phyloP scores from a whole-genome alignment of 108 stramenopile species.

The Pseudonitzschia delicatissima region DNA sequence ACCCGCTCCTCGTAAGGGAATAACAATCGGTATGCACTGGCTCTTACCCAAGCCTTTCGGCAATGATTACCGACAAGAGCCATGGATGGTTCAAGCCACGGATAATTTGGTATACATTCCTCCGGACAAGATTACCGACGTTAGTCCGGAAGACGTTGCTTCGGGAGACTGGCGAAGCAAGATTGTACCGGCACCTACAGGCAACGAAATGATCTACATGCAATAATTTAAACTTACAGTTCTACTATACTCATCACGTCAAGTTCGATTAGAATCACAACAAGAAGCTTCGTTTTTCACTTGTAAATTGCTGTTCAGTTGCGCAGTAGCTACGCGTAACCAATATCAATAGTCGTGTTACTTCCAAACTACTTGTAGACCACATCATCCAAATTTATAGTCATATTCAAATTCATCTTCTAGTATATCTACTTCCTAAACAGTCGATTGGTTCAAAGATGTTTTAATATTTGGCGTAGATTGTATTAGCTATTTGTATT shows the following conservation, averaged over 20 bases:
- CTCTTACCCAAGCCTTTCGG: constrained; percentile 92
- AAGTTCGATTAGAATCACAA: too few relatives aligned
- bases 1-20: constrained; percentile 82
- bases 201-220: constrained; percentile 83
- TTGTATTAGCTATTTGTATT: too few relatives aligned
- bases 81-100: constrained; percentile 69
- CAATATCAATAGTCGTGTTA: too few relatives aligned
- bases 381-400: neutral
- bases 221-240: constrained; percentile 56
- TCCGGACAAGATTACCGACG: constrained; percentile 64
- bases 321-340: too few relatives aligned
- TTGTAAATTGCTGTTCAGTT: too few relatives aligned
- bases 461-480: too few relatives aligned
- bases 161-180: constrained; percentile 79
- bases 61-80: constrained; percentile 83
- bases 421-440: too few relatives aligned
- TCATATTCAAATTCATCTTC: neutral
- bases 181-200: constrained; percentile 73
- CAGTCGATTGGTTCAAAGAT: too few relatives aligned
- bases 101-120: constrained; percentile 79
- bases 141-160: constrained; percentile 50
- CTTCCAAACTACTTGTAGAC: too few relatives aligned
- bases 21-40: constrained; percentile 90
- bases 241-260: too few relatives aligned
- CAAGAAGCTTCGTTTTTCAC: too few relatives aligned